These are phyloP conservation scores for Cenchrus fungigraminus DNA, from an alignment of 176 grass and related monocot genomes.

Conservation along the genomic window DNA sequence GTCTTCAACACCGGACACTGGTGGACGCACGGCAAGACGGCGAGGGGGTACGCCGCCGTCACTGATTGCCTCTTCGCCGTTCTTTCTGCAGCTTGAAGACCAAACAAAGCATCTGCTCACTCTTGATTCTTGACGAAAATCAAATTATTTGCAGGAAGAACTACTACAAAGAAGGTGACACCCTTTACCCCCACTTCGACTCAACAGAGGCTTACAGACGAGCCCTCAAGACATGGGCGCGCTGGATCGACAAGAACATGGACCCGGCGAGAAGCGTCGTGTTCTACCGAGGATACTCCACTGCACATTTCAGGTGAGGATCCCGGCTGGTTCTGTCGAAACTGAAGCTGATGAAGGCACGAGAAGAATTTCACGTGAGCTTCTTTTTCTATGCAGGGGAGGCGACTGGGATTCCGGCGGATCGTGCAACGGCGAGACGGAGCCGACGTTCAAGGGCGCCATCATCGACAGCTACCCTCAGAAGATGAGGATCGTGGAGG, in stretches of 20 bases:
- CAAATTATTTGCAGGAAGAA: conserved; percentile 54
- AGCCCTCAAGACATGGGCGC: conserved; percentile 80
- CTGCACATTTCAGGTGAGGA: conserved; percentile 79
- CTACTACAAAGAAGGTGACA: conserved; percentile 82
- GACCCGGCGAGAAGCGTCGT: conserved; percentile 59
- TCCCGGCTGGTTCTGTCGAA: not conserved
- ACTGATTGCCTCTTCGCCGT: not conserved
- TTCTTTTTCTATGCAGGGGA: conserved; percentile 41
- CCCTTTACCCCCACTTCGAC: conserved; percentile 72
- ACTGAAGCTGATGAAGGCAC: not conserved
- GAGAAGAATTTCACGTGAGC: not conserved
- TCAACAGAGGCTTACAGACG: conserved; percentile 72
- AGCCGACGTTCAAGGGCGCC: conserved; percentile 54
- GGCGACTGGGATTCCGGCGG: conserved; percentile 96
- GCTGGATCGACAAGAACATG: conserved; percentile 84
- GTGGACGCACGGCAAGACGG: conserved; percentile 98
- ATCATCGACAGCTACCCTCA: conserved; percentile 69
- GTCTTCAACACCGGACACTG: conserved; percentile 99
- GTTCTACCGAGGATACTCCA: conserved; percentile 95
- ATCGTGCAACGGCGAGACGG: conserved; percentile 82
- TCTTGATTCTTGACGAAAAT: not conserved
- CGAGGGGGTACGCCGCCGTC: conserved; percentile 60
- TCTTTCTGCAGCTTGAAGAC: not conserved
- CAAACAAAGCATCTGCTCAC: not conserved
- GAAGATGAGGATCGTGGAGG: conserved; percentile 81